phyloP scores from a whole-genome alignment of 768 basidiomycete genomes.

The Trametes coccinea region DNA sequence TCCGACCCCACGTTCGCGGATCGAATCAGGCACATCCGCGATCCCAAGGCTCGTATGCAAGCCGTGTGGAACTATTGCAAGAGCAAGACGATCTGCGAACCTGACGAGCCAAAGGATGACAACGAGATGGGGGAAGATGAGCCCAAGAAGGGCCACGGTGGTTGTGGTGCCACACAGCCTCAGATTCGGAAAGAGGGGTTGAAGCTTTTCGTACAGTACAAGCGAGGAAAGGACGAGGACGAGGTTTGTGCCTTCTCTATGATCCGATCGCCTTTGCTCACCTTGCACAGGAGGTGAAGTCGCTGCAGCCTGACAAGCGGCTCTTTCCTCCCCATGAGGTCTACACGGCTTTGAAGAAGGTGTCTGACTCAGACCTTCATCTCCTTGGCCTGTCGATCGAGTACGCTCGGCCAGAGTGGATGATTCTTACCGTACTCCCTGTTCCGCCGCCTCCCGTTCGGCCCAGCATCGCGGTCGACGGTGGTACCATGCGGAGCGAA shows the following conservation, averaged over 20 bases:
- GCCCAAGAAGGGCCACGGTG: constrained; percentile 90
- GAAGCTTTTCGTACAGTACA: constrained; percentile 93
- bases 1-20: constrained; percentile 83
- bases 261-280: constrained; percentile 3
- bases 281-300: constrained; percentile 67
- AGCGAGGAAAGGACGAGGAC: constrained; percentile 91
- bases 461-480: constrained; percentile 96
- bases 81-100: constrained; percentile 83
- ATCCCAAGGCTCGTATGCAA: constrained; percentile 85
- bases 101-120: constrained; percentile 88
- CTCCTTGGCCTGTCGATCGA: constrained; percentile 91
- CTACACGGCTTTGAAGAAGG: constrained; percentile 95
- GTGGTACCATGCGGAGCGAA: constrained; percentile 94
- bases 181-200: constrained; percentile 90
- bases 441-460: constrained; percentile 98
- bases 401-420: constrained; percentile 98
- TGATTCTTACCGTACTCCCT: constrained; percentile 97
- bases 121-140: constrained; percentile 73
- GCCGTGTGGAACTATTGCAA: constrained; percentile 87
- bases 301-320: constrained; percentile 79
- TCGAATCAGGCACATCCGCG: constrained; percentile 83
- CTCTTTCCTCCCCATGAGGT: constrained; percentile 83
- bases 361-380: constrained; percentile 84
- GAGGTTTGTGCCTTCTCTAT: constrained; percentile 61
- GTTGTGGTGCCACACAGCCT: constrained; percentile 93